phyloP scores from a whole-genome alignment of 495 filamentous ascomycete species.

The Penicillium canescens region DNA sequence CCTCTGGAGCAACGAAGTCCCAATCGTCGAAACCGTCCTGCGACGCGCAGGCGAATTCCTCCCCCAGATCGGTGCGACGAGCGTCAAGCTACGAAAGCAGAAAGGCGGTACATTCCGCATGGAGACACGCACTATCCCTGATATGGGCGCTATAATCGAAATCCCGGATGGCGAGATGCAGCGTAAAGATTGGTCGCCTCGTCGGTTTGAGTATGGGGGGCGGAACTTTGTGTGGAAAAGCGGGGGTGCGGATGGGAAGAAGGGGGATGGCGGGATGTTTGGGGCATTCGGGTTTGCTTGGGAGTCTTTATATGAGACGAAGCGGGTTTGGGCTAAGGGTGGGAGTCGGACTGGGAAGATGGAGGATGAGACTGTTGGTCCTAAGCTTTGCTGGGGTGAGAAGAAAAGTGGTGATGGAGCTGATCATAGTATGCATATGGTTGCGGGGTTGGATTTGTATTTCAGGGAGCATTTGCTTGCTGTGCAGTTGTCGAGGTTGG shows the following conservation, averaged over 20 bases:
- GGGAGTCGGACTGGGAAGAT: slow-evolving; percentile 19
- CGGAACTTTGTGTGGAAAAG: slow-evolving; percentile 21
- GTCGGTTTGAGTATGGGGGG: slow-evolving; percentile 18
- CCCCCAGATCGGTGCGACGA: slow-evolving; percentile 13
- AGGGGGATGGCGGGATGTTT: slow-evolving; percentile 13
- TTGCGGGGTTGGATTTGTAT: slow-evolving; percentile 14
- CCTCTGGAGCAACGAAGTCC: slow-evolving; percentile 17
- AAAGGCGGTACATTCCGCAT: slow-evolving; percentile 17
- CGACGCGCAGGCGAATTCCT: slow-evolving; percentile 20
- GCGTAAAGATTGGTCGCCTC: slow-evolving; percentile 19
- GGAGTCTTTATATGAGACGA: slow-evolving; percentile 22
- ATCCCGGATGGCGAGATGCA: slow-evolving; percentile 15
- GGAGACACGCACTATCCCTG: slow-evolving; percentile 11
- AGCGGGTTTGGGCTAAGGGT: slow-evolving; percentile 21
- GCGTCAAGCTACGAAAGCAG: slow-evolving; percentile 12
- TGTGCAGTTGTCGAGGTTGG: slow-evolving; percentile 14
- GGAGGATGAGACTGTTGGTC: slow-evolving; percentile 30
- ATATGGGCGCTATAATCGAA: slow-evolving; percentile 15
- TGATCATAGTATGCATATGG: slow-evolving; percentile 18
- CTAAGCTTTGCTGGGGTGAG: slow-evolving; percentile 20
- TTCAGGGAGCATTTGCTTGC: slow-evolving; percentile 24
- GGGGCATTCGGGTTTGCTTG: slow-evolving; percentile 9
- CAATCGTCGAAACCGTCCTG: slow-evolving; percentile 15
- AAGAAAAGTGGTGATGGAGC: slow-evolving; percentile 15
- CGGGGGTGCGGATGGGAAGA: slow-evolving; percentile 9